Conservation (phyloP, 2,329 filamentous ascomycete species). For the Pleurostoma richardsiae region DNA sequence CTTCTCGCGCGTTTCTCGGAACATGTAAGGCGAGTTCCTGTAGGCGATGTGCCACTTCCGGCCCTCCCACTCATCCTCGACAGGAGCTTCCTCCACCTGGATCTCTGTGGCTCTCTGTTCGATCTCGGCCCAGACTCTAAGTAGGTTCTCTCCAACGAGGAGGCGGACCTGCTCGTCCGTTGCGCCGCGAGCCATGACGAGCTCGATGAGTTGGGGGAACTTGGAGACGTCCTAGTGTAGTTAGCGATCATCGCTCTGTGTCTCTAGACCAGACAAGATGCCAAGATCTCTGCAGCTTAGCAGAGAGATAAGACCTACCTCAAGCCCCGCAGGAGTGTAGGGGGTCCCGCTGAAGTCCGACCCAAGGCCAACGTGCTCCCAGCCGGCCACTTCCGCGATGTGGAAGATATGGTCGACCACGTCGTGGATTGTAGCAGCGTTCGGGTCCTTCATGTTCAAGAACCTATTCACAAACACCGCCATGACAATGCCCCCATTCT, state of each 20-base stretch:
- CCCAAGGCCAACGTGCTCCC: constrained; percentile 23
- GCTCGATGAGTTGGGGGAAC: constrained; percentile 12
- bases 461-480: constrained; percentile 21
- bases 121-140: not conserved
- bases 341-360: constrained; percentile 19
- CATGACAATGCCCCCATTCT: not conserved
- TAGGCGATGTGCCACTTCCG: not conserved
- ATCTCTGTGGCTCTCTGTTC: constrained; percentile 5
- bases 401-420: constrained; percentile 20
- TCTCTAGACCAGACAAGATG: no score
- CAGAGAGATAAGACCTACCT: constrained; percentile 2
- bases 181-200: constrained; percentile 1
- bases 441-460: constrained; percentile 14
- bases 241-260: no score
- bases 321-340: constrained; percentile 6
- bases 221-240: constrained; percentile 8
- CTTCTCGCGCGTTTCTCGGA: not conserved
- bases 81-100: constrained; percentile 1
- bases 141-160: not conserved
- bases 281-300: not conserved
- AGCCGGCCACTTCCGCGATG: constrained; percentile 13
- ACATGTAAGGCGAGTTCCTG: not conserved
- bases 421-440: constrained; percentile 15
- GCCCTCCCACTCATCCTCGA: not conserved
- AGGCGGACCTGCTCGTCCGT: constrained; percentile 6